A percentile compares a stretch with the other conserved stretches of the same genome.
Conservation (phyloP, 768 basidiomycete species). For the Termitomyces sp. region DNA sequence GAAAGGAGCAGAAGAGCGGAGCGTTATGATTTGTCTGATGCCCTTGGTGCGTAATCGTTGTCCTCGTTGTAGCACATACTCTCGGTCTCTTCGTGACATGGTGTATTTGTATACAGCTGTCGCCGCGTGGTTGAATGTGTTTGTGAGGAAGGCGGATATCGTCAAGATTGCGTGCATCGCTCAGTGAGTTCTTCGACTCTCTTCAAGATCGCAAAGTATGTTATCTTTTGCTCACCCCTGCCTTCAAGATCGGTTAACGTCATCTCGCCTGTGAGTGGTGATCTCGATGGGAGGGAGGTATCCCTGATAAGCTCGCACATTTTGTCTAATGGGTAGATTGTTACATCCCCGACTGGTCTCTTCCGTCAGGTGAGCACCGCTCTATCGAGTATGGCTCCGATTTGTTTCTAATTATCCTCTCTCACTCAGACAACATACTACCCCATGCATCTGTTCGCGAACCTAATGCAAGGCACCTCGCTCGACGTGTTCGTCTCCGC, state of each 20-base stretch:
- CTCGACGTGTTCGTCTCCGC: slow-evolving; percentile 32
- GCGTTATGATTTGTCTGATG: slow-evolving; percentile 48
- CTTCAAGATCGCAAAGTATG: too few species aligned
- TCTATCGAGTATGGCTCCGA: neutral
- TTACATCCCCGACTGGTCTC: slow-evolving; percentile 40
- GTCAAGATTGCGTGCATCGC: slow-evolving; percentile 59
- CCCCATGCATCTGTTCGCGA: slow-evolving; percentile 48
- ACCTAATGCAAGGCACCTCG: slow-evolving; percentile 46
- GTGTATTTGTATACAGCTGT: slow-evolving; percentile 32
- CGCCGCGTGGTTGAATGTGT: slow-evolving; percentile 55
- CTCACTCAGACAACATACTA: slow-evolving; percentile 40
- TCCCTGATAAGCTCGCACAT: neutral
- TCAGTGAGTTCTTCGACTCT: slow-evolving; percentile 32
- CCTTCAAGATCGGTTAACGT: slow-evolving; percentile 35
- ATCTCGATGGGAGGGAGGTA: too few species aligned
- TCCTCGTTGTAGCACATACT: neutral
- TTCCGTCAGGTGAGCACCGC: slow-evolving; percentile 23
- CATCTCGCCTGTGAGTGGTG: slow-evolving; percentile 36
- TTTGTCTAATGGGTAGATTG: slow-evolving; percentile 21
- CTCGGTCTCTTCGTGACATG: neutral
- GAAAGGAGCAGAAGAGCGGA: slow-evolving; percentile 49
- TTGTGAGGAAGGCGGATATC: slow-evolving; percentile 52
- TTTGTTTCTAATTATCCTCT: too few species aligned
- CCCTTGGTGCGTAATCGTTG: slow-evolving; percentile 25
- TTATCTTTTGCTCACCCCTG: neutral